Conservation (phyloP, 352 stramenopile species). For the Phytophthora pisi region DNA sequence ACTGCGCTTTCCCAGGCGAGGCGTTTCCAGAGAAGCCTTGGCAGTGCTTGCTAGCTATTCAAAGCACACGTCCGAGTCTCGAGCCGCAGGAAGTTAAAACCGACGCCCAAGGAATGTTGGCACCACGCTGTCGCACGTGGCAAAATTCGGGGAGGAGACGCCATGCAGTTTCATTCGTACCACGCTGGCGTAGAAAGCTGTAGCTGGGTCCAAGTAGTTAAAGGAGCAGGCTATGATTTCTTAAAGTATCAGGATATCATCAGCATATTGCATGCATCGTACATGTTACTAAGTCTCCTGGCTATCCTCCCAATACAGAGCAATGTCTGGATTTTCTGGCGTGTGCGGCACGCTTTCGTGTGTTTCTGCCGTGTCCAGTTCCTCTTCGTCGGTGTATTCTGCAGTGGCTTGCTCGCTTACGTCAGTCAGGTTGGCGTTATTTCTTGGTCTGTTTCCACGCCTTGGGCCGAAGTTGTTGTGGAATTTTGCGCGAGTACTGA, state of each 20-base stretch:
- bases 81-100: conserved; percentile 11
- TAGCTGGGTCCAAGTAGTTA: neutral
- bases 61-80: neutral
- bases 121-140: conserved; percentile 8
- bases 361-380: conserved; percentile 7
- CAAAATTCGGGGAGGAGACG: conserved; percentile 20
- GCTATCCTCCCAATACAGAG: conserved; percentile 2
- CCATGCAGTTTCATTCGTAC: conserved; percentile 21
- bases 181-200: neutral
- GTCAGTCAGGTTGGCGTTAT: conserved; percentile 6
- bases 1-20: conserved; percentile 7
- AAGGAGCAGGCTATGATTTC: neutral
- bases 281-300: neutral
- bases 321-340: conserved; percentile 14
- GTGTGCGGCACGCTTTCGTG: neutral
- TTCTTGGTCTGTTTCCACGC: neutral
- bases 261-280: neutral
- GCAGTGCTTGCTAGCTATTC: neutral
- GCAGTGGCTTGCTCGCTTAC: neutral
- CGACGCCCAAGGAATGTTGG: conserved; percentile 10
- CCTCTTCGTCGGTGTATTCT: neutral
- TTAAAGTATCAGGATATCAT: neutral
- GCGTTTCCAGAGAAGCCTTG: conserved; percentile 4
- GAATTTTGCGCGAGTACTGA: conserved; percentile 26
- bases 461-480: conserved; percentile 15